Percentiles rank a stretch among this genome's conserved stretches.
Evolutionary conservation across 768 basidiomycete genomes (phyloP).

Genomic region (Kwoniella mangroviensis): DNA sequence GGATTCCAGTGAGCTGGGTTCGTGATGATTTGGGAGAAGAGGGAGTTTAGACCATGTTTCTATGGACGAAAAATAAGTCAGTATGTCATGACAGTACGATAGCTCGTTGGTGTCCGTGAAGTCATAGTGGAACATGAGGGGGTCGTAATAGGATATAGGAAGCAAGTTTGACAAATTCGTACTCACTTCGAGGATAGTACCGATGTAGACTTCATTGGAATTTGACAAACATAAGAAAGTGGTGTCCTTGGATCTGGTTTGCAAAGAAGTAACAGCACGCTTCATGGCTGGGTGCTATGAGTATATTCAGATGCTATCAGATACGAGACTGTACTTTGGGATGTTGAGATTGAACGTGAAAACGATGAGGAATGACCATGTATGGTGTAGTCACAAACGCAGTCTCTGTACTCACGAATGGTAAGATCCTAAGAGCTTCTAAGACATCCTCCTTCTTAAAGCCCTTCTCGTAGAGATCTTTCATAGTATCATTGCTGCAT

Average conservation of each 20-base stretch:
- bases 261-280: constrained; percentile 79
- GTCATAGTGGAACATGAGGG: background rate
- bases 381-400: too few relatives aligned
- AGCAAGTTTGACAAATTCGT: too few relatives aligned
- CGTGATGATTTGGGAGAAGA: constrained; percentile 85
- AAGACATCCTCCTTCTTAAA: constrained; percentile 76
- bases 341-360: too few relatives aligned
- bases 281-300: constrained; percentile 93
- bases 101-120: background rate
- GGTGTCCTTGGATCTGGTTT: constrained; percentile 68
- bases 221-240: constrained; percentile 92
- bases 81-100: background rate
- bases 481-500: constrained; percentile 60
- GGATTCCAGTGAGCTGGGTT: constrained; percentile 86
- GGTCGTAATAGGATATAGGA: too few relatives aligned
- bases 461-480: constrained; percentile 72
- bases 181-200: constrained; percentile 79
- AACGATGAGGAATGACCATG: too few relatives aligned
- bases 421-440: constrained; percentile 75
- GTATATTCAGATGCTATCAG: background rate
- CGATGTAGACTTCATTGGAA: constrained; percentile 88
- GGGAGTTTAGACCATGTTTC: constrained; percentile 72
- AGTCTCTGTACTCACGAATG: constrained; percentile 69
- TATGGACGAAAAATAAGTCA: constrained; percentile 51
- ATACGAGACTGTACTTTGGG: background rate